A percentile compares a stretch with the other conserved stretches of the same genome.
Evolutionary conservation across 1,139 yeast genomes (phyloP).

Genomic region (Sporopachydermia cereana): DNA sequence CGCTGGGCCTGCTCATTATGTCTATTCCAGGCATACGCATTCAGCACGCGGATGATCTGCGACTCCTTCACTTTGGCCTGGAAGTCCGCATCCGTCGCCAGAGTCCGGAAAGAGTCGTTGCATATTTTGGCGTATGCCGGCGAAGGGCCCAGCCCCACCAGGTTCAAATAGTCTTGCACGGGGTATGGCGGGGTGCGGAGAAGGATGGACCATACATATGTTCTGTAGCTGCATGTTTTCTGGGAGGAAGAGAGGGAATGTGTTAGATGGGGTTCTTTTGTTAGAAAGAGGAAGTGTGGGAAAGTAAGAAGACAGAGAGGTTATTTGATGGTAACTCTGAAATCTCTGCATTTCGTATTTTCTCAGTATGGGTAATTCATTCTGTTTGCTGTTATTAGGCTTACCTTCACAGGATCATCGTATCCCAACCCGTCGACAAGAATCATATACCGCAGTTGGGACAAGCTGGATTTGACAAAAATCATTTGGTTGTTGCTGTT

Average conservation of each 20-base stretch:
- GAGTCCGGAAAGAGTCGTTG: conserved; percentile 80
- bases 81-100: conserved; percentile 63
- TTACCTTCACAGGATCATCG: conserved; percentile 30
- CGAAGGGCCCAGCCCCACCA: conserved; percentile 48
- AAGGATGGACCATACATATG: conserved; percentile 75
- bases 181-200: conserved; percentile 52
- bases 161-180: conserved; percentile 38
- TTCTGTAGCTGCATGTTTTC: conserved; percentile 50
- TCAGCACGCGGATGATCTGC: conserved; percentile 54
- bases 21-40: conserved; percentile 55
- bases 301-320: background rate
- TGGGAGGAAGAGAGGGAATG: too few relatives aligned
- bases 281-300: conserved; percentile 8
- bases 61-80: conserved; percentile 58
- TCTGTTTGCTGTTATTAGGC: conserved; percentile 10
- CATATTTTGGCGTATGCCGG: conserved; percentile 56
- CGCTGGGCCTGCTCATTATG: conserved; percentile 15
- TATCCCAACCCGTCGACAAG: conserved; percentile 59
- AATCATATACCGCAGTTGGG: conserved; percentile 70
- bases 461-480: conserved; percentile 55
- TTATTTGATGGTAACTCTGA: background rate
- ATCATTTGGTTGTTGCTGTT: conserved; percentile 37
- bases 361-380: conserved; percentile 8
- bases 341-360: background rate
- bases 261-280: conserved; percentile 15